Evolutionary conservation across 2,329 filamentous ascomycete species (phyloP), one percentile per base, ranked within the genome.

Genomic region (Curvularia verruculosa): DNA sequence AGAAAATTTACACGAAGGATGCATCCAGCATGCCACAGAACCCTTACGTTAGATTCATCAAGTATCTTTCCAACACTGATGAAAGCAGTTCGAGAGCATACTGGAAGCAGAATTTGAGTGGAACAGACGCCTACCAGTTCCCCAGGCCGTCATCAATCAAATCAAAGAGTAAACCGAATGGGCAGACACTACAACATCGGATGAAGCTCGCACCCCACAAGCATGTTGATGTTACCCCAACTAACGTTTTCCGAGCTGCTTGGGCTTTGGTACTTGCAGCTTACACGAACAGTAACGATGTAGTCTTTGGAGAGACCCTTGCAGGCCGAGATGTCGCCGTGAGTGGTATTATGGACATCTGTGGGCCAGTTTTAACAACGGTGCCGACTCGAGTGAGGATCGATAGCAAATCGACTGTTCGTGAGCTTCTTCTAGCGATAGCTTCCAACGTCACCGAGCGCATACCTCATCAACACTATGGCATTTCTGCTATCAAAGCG

Each of bases 291-390:
- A 63, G 53, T 53, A 62, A 64, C 24, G 62, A 70, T 44, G 64
- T 69, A 3, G 48, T 67, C 1, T 71, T 71, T 31, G 69, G 60
- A 15, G 60, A 74, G 40, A 77, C 73, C 1, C 61, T 77, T 1
- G 68, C 71, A 13, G 77, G 77, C 23, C 65, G 77, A 52, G 70
- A 78, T 26, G 63, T 74, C 15, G 52, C 72, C 6, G 63, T 79
- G 0, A 31, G 58, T 3, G 74, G 74, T 2, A 67, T 77, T 15
- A 72, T 69, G 2, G 67, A 74, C 1, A 69, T 77, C 3, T 70
- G 71, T 37, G 77, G 76, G 12, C 77, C 77, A 12, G 70, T 72
- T 3, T 68, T 78, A 49, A 75, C 77, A 2, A 79, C 77, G 0
- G 68, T 79, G 2, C 77, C 77, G 0, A 72, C 74, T 0, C 67